These are phyloP conservation scores for Trichosporon coremiiforme DNA, from an alignment of 1,284 basidiomycete genomes.

Conservation along the genomic window DNA sequence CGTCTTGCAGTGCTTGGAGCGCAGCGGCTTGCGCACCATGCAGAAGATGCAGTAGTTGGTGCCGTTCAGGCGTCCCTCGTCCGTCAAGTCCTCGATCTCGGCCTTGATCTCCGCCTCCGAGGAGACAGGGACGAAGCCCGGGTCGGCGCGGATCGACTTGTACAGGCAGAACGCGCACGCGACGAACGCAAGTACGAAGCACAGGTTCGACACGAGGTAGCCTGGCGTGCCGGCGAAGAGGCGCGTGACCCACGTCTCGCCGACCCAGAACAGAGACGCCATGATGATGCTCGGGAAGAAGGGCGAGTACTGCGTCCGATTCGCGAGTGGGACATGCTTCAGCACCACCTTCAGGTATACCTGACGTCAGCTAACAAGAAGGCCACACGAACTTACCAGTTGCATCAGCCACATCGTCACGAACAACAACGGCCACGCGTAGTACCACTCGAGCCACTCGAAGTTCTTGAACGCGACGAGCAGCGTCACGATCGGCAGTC, in stretches of 20 bases:
- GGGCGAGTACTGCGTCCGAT: constrained; percentile 61
- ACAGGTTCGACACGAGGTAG: constrained; percentile 70
- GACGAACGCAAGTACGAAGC: constrained; percentile 70
- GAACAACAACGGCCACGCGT: constrained; percentile 75
- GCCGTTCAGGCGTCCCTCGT: constrained; percentile 84
- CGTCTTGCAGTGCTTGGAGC: constrained; percentile 92
- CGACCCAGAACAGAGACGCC: constrained; percentile 83
- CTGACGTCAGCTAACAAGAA: constrained; percentile 31
- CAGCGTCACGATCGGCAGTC: constrained; percentile 75
- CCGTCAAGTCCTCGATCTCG: constrained; percentile 85
- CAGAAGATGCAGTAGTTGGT: constrained; percentile 95
- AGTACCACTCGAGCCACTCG: constrained; percentile 83
- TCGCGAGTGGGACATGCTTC: constrained; percentile 39
- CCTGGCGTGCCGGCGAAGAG: constrained; percentile 35
- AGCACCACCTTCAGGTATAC: constrained; percentile 41
- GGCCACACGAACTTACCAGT: constrained; percentile 64
- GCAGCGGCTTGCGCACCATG: constrained; percentile 85
- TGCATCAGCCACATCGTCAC: constrained; percentile 91
- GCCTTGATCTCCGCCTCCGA: constrained; percentile 74
- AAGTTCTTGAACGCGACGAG: constrained; percentile 81
- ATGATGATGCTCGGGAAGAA: constrained; percentile 91
- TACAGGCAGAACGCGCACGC: constrained; percentile 88
- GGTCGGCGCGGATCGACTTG: constrained; percentile 81
- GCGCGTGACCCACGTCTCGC: constrained; percentile 73
- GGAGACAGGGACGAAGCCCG: constrained; percentile 83